Evolutionary conservation across 352 stramenopile genomes (phyloP).

Genomic region (Halophytophthora batemanensis): DNA sequence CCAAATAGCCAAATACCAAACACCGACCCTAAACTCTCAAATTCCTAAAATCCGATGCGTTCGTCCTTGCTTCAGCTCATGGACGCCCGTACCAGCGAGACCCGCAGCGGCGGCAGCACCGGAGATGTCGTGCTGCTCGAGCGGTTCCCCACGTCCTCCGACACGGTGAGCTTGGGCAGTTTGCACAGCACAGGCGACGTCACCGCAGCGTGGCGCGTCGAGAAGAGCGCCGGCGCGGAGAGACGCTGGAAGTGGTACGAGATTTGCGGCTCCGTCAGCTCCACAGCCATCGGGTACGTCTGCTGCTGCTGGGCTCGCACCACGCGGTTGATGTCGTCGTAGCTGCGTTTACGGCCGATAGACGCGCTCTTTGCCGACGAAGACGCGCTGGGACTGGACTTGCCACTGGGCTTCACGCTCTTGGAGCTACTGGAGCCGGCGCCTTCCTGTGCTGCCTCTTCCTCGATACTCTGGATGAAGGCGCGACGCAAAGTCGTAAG

Average conservation of each 20-base stretch:
- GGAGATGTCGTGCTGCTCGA: constrained; percentile 23
- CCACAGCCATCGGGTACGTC: constrained; percentile 9
- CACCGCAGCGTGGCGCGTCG: constrained; percentile 7
- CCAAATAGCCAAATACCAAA: not conserved
- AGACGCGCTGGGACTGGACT: not conserved
- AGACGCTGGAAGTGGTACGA: constrained; percentile 29
- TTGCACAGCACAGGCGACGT: constrained; percentile 26
- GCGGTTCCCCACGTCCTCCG: constrained; percentile 21
- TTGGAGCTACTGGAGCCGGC: constrained; percentile 11
- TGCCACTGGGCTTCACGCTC: constrained; percentile 6
- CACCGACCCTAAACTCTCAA: not conserved
- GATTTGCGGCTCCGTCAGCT: constrained; percentile 33
- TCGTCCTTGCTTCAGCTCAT: constrained; percentile 24
- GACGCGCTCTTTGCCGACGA: constrained; percentile 3
- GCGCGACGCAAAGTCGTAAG: constrained; percentile 33
- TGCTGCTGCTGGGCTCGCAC: constrained; percentile 21
- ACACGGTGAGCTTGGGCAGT: constrained; percentile 26
- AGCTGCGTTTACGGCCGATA: constrained; percentile 38
- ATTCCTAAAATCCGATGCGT: not conserved
- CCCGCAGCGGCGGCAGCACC: constrained; percentile 36
- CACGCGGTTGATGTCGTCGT: constrained; percentile 34
- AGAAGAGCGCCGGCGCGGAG: constrained; percentile 15
- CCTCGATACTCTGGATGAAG: constrained; percentile 64
- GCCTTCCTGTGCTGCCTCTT: constrained; percentile 35
- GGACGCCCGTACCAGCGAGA: constrained; percentile 41